Percentiles rank a stretch among this genome's conserved stretches.
Evolutionary conservation across 768 basidiomycete genomes (phyloP).

Genomic region (Royoungia palumana): DNA sequence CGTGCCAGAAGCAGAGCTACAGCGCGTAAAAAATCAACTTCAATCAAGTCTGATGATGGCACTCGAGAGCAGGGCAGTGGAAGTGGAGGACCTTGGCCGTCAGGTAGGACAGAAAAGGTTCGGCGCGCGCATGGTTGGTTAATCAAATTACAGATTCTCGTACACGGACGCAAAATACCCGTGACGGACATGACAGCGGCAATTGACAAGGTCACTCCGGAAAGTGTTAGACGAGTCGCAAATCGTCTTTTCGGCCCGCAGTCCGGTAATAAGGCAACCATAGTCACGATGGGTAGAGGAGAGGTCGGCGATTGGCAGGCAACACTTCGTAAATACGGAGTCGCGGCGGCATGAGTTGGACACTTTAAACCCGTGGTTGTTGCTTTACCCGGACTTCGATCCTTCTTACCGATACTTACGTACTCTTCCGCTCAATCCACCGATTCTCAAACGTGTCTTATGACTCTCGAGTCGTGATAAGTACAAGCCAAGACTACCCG

Average conservation of each 20-base stretch:
- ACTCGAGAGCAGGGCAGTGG: slow-evolving; percentile 79
- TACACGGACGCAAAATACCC: slow-evolving; percentile 82
- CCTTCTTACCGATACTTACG: neutral
- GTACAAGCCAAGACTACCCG: slow-evolving; percentile 20
- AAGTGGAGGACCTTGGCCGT: slow-evolving; percentile 87
- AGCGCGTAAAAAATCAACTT: slow-evolving; percentile 92
- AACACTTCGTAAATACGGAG: slow-evolving; percentile 67
- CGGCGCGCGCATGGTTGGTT: neutral
- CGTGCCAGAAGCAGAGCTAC: slow-evolving; percentile 66
- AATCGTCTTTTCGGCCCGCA: slow-evolving; percentile 66
- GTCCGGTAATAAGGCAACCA: slow-evolving; percentile 63
- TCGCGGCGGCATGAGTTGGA: slow-evolving; percentile 35
- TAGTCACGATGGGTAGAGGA: slow-evolving; percentile 82
- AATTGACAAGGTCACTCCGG: slow-evolving; percentile 71
- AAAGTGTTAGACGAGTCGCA: slow-evolving; percentile 74
- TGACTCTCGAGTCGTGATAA: neutral
- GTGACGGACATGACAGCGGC: slow-evolving; percentile 88
- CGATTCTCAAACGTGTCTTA: neutral
- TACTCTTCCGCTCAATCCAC: neutral
- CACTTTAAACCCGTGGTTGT: neutral
- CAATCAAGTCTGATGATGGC: slow-evolving; percentile 94
- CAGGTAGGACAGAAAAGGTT: slow-evolving; percentile 50
- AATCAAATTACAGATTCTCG: slow-evolving; percentile 55
- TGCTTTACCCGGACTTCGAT: neutral
- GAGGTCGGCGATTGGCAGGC: slow-evolving; percentile 66